phyloP scores from a whole-genome alignment of 2,329 filamentous ascomycete genomes.

The Rutstroemia sydowiana region DNA sequence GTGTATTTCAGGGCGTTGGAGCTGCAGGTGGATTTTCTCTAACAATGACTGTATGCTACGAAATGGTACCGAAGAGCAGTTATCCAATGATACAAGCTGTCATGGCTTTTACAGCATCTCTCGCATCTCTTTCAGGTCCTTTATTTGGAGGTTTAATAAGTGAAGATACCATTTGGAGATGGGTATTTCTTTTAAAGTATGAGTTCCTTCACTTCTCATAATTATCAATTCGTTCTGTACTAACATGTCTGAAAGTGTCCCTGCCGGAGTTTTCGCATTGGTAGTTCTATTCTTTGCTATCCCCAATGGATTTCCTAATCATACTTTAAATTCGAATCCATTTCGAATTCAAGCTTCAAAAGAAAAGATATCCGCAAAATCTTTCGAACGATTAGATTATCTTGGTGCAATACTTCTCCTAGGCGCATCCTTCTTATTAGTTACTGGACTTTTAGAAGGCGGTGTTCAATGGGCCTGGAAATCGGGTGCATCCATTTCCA shows the following conservation, averaged over 20 bases:
- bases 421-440: background rate
- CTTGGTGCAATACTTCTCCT: background rate
- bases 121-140: constrained; percentile 21
- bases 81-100: constrained; percentile 22
- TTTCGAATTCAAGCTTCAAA: background rate
- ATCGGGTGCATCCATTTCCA: background rate
- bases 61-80: background rate
- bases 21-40: constrained; percentile 35
- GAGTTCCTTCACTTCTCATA: background rate
- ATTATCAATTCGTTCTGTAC: background rate
- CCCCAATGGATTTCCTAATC: background rate
- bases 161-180: constrained; percentile 30
- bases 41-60: background rate
- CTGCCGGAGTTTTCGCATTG: background rate
- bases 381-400: background rate
- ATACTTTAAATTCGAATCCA: background rate
- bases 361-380: background rate
- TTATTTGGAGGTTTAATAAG: constrained; percentile 30
- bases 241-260: background rate
- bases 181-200: constrained; percentile 12
- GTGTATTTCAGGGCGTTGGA: constrained; percentile 36
- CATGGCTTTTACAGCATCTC: constrained; percentile 2
- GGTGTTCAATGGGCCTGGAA: background rate
- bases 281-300: background rate
- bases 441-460: background rate